Evolutionary conservation across 1,284 basidiomycete genomes (phyloP), one percentile per base, ranked within the genome.

Genomic region (Cryptococcus hybrid): DNA sequence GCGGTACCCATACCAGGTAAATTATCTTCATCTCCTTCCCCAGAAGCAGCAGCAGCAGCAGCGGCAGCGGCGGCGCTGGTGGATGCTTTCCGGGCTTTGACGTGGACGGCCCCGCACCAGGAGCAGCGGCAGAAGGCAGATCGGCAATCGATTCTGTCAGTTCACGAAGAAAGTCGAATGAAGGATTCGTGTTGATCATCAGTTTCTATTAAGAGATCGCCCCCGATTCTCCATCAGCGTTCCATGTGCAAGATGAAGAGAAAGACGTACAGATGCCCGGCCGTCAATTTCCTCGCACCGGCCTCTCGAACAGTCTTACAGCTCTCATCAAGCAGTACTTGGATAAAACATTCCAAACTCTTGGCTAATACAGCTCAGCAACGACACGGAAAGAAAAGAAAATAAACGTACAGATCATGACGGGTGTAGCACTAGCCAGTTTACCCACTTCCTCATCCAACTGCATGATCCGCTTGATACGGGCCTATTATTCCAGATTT

Each of bases 401-500:
- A 15, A 13, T 2, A 38, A n/a, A 85, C 92, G 77, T 73, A 98
- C 96, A 99, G 68, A 99, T 96, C 62, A 97, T 90, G 58, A 99
- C 86, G 0, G 96, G 96, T 4, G 95, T 97, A 12, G 92, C 94
- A 72, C 93, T 91, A 1, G 96, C 94, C 15, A 99, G 92, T 78
- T 99, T 99, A 56, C 96, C 95, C 13, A 99, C 95, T 75, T 99
- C 95, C 74, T 99, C 96, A 75, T 99, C 95, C 76, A 95, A 93
- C 81, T 99, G 95, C 92, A 99, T 99, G 61, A 99, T 97, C 82
- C 94, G 92, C 84, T 98, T 99, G 81, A 98, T 99, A 55, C 95
- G 86, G 6, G 95, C 95, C 90, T 92, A 61, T 7, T 35, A 24
- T 47, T 54, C 37, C 9, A 30, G 38, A 50, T 13, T 60, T 58